Evolutionary conservation across 2,329 filamentous ascomycete species (phyloP).

Genomic region (Pseudovirgaria hyperparasitica): DNA sequence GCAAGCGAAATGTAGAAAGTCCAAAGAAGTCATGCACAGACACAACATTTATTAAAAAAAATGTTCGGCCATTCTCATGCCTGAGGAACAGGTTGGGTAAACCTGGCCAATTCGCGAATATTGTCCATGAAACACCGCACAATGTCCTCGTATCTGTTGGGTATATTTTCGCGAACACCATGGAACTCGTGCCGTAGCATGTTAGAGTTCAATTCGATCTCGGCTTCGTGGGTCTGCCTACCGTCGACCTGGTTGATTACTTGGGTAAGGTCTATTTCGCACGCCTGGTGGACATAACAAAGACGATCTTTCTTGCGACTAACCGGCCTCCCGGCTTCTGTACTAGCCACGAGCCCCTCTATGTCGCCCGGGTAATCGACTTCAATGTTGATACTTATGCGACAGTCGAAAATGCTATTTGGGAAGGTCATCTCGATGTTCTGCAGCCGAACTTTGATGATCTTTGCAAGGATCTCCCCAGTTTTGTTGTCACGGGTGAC

Average conservation of each 20-base stretch:
- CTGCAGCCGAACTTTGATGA: conserved; percentile 79
- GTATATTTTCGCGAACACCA: conserved; percentile 39
- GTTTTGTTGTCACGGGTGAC: conserved; percentile 68
- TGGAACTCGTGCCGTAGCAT: conserved; percentile 54
- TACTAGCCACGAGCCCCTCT: conserved; percentile 34
- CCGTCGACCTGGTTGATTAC: conserved; percentile 43
- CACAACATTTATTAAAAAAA: too few relatives aligned
- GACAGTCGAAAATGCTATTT: conserved; percentile 67
- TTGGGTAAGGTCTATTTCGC: conserved; percentile 87
- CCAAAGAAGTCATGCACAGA: too few relatives aligned
- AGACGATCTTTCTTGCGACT: conserved; percentile 80
- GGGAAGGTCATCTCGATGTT: conserved; percentile 85
- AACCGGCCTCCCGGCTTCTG: conserved; percentile 28
- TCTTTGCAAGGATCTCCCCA: conserved; percentile 59
- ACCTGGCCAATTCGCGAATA: too few relatives aligned
- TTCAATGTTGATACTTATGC: conserved; percentile 90
- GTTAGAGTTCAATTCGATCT: conserved; percentile 58
- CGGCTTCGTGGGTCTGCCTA: conserved; percentile 66
- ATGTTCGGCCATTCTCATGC: too few relatives aligned
- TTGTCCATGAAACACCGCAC: conserved; percentile 68
- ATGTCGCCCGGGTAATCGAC: conserved; percentile 63
- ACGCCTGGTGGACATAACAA: conserved; percentile 73
- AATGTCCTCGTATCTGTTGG: conserved; percentile 41
- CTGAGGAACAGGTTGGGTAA: too few relatives aligned
- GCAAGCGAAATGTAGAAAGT: conserved; percentile 1